Conservation (phyloP, 2,329 filamentous ascomycete genomes). For the Claviceps africana region DNA sequence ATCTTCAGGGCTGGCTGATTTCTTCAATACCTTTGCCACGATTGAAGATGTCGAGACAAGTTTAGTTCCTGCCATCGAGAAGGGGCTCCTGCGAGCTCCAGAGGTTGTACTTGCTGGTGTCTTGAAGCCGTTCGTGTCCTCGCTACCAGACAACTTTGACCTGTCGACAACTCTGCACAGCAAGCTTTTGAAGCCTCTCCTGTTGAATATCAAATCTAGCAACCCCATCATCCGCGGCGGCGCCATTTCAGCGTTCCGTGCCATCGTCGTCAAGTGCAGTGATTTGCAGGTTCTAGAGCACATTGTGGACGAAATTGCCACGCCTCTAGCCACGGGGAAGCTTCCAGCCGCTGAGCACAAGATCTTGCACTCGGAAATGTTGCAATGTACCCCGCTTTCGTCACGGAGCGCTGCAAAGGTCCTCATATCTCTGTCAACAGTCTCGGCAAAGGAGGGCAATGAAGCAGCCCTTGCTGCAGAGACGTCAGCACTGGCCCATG, state of each 20-base stretch:
- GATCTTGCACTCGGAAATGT: constrained; percentile 67
- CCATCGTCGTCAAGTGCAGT: constrained; percentile 47
- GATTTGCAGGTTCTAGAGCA: constrained; percentile 47
- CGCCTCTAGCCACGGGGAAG: constrained; percentile 71
- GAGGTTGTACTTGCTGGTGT: constrained; percentile 77
- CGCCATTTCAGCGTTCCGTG: constrained; percentile 59
- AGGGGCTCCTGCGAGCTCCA: constrained; percentile 74
- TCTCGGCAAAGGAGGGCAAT: constrained; percentile 75
- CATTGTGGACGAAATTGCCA: constrained; percentile 63
- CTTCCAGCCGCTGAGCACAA: constrained; percentile 75
- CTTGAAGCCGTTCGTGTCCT: constrained; percentile 55
- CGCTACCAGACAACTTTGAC: constrained; percentile 58
- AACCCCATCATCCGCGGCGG: constrained; percentile 66
- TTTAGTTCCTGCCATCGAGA: constrained; percentile 71
- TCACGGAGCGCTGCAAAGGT: constrained; percentile 51
- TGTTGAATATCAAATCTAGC: constrained; percentile 86
- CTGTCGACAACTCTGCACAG: constrained; percentile 58
- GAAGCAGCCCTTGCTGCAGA: constrained; percentile 69
- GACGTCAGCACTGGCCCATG: constrained; percentile 54
- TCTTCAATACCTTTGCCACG: constrained; percentile 64
- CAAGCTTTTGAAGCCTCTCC: constrained; percentile 68
- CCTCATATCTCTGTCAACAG: constrained; percentile 48
- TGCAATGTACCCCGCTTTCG: constrained; percentile 50
- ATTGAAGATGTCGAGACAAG: constrained; percentile 62
- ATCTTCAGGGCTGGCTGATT: constrained; percentile 60